Evolutionary conservation across 2,329 filamentous ascomycete genomes (phyloP).

Genomic region (Venturia carpophila): DNA sequence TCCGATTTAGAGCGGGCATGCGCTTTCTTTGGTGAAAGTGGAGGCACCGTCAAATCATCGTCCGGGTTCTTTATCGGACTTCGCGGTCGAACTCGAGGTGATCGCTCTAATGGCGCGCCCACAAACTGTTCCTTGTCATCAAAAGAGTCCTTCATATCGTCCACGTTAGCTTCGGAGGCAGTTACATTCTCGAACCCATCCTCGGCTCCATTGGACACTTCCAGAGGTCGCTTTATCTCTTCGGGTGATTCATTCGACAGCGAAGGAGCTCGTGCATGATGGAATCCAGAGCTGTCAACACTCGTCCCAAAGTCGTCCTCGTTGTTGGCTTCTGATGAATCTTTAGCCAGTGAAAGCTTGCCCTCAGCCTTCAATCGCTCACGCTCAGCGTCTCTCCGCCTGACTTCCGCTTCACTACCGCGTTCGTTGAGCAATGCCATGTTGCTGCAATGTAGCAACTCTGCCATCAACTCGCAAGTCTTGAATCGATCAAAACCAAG

Average conservation of each 20-base stretch:
- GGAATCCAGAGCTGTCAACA: constrained; percentile 45
- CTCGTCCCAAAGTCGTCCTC: constrained; percentile 45
- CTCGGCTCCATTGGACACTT: constrained; percentile 74
- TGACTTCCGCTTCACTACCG: constrained; percentile 82
- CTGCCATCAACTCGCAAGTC: constrained; percentile 97
- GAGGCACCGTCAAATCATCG: constrained; percentile 71
- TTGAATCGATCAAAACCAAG: constrained; percentile 97
- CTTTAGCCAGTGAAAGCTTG: constrained; percentile 49
- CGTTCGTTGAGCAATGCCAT: constrained; percentile 93
- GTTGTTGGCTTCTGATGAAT: constrained; percentile 50
- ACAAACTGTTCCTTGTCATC: constrained; percentile 44
- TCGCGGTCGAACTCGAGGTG: constrained; percentile 44
- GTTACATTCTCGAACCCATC: constrained; percentile 91
- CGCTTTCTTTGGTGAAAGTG: constrained; percentile 51
- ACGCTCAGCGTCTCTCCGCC: constrained; percentile 69
- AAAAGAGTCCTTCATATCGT: constrained; percentile 64
- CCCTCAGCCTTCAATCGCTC: constrained; percentile 72
- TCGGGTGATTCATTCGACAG: constrained; percentile 48
- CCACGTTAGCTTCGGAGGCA: constrained; percentile 59
- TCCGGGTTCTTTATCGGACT: constrained; percentile 35
- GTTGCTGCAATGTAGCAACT: constrained; percentile 94
- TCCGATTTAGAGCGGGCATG: constrained; percentile 21
- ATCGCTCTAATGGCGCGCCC: constrained; percentile 31
- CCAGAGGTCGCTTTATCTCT: constrained; percentile 56
- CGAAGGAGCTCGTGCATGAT: constrained; percentile 41